phyloP scores from a whole-genome alignment of 306 rosid species.

The Inga leiocalycina region DNA sequence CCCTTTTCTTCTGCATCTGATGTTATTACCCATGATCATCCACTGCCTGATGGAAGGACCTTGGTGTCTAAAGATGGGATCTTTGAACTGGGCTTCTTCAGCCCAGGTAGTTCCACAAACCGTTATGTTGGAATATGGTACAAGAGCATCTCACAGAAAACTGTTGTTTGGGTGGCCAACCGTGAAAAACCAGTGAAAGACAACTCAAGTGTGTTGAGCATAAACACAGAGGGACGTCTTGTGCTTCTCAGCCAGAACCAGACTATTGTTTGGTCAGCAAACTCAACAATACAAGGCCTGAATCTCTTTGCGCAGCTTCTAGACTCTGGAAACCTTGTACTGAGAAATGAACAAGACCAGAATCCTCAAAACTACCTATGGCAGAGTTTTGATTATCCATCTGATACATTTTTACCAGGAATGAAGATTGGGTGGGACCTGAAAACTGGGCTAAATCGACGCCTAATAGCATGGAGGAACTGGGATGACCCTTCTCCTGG shows the following conservation, averaged over 20 bases:
- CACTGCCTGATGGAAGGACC: conserved; percentile 37
- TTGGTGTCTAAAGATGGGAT: conserved; percentile 44
- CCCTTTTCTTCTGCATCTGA: conserved; percentile 28
- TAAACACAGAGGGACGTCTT: conserved; percentile 17
- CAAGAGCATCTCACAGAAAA: background rate
- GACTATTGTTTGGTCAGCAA: conserved; percentile 34
- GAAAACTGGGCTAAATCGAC: conserved; percentile 35
- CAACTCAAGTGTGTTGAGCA: conserved; percentile 24
- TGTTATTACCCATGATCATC: conserved; percentile 32
- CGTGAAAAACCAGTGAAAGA: conserved; percentile 40
- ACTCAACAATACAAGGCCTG: background rate
- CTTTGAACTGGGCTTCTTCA: conserved; percentile 65
- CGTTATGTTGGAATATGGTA: conserved; percentile 11
- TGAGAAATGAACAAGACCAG: background rate
- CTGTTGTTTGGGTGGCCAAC: conserved; percentile 36
- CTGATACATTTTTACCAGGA: conserved; percentile 30
- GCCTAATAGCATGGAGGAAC: conserved; percentile 48
- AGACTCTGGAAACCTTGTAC: conserved; percentile 31
- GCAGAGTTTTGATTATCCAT: conserved; percentile 18
- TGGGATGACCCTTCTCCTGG: conserved; percentile 54
- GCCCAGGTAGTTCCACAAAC: conserved; percentile 41
- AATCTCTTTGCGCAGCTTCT: conserved; percentile 31
- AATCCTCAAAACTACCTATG: conserved; percentile 28
- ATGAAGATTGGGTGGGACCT: conserved; percentile 67
- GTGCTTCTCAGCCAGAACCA: conserved; percentile 20